These are phyloP conservation scores for Stephanodiscus triporus DNA, from an alignment of 108 stramenopile genomes.

Conservation along the genomic window DNA sequence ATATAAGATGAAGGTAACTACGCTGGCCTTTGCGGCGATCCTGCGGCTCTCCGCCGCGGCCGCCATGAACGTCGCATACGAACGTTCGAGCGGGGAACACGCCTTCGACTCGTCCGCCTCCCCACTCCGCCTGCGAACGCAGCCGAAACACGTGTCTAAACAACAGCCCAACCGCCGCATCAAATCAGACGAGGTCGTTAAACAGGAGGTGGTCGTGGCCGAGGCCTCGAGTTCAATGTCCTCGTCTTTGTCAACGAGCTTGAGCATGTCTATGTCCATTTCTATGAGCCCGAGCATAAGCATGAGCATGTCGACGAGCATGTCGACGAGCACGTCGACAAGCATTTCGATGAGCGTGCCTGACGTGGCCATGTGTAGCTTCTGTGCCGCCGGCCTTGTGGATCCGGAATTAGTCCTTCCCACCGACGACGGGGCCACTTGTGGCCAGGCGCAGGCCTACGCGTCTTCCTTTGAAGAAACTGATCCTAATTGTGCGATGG, in stretches of 20 bases:
- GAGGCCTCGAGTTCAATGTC: neutral
- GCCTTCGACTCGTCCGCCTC: too few species aligned
- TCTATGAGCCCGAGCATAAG: neutral
- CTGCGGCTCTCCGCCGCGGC: too few species aligned
- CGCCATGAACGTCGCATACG: too few species aligned
- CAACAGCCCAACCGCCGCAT: too few species aligned
- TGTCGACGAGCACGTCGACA: neutral
- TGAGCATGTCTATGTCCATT: neutral
- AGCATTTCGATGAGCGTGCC: neutral
- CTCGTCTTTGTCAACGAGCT: too few species aligned
- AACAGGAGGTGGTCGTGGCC: neutral
- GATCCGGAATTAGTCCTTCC: neutral
- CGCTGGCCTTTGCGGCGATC: too few species aligned
- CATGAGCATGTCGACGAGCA: neutral
- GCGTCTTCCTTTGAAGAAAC: neutral
- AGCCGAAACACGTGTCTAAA: too few species aligned
- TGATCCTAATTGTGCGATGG: neutral
- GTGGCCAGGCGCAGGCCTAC: neutral
- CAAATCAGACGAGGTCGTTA: too few species aligned
- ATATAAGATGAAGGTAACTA: too few species aligned
- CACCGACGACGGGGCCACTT: neutral
- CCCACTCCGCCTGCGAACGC: too few species aligned
- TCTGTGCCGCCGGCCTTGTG: neutral
- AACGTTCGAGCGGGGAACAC: too few species aligned
- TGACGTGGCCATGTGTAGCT: constrained; percentile 6